Conservation (phyloP, 495 filamentous ascomycete species). For the Aspergillus diversus region DNA sequence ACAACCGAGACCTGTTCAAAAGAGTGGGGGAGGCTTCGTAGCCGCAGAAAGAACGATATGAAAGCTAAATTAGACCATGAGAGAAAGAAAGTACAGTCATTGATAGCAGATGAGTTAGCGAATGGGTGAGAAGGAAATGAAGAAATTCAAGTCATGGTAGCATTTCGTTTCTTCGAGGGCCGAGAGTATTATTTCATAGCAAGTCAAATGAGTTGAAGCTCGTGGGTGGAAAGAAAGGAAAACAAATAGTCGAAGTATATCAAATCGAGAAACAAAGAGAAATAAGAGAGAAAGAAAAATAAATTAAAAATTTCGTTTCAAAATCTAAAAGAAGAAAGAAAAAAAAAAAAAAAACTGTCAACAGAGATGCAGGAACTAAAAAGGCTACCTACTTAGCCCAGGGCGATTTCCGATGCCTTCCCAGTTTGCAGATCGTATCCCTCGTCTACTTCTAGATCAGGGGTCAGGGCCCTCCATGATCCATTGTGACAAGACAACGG, state of each 20-base stretch:
- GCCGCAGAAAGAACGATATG: not conserved
- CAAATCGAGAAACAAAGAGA: not conserved
- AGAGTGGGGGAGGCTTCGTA: slow-evolving; percentile 5
- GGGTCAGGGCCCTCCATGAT: slow-evolving; percentile 18
- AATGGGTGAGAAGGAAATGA: not conserved
- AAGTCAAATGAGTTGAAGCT: not conserved
- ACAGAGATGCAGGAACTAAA: slow-evolving; percentile 6
- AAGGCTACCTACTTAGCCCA: slow-evolving; percentile 1
- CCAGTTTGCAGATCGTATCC: slow-evolving; percentile 26
- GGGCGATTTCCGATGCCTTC: slow-evolving; percentile 9
- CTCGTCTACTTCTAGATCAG: slow-evolving; percentile 21
- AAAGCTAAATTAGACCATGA: not conserved
- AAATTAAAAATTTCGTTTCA: not conserved
- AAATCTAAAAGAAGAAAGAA: slow-evolving; percentile 5
- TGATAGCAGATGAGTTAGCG: not conserved
- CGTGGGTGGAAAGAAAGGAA: not conserved
- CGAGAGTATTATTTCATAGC: not conserved
- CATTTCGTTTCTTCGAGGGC: not conserved
- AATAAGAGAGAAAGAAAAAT: slow-evolving; percentile 11
- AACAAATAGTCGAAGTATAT: not conserved
- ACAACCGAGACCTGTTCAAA: not conserved
- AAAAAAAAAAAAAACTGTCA: slow-evolving; percentile 3
- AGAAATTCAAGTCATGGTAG: slow-evolving; percentile 2
- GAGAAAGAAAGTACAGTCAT: slow-evolving; percentile 3
- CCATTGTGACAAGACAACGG: slow-evolving; percentile 17